These are phyloP conservation scores for Psilocybe azurescens DNA, from an alignment of 768 basidiomycete genomes.

Conservation along the genomic window DNA sequence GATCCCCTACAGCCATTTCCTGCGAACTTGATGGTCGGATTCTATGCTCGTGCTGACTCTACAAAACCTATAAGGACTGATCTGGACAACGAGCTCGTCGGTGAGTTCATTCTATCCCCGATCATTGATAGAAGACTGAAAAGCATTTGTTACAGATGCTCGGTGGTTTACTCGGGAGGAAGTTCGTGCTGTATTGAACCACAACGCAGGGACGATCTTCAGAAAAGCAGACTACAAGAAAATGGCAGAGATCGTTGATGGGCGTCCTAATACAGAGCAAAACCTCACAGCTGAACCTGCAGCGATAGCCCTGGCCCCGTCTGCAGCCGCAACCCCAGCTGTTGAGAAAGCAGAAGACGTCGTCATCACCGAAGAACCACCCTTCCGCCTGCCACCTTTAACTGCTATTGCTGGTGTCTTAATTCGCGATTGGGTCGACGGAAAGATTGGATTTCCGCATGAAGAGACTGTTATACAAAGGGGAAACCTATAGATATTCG, in stretches of 20 bases:
- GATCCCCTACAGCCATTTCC: constrained; percentile 75
- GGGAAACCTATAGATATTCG: constrained; percentile 26
- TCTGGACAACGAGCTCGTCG: constrained; percentile 95
- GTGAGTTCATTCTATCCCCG: constrained; percentile 43
- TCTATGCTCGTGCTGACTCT: constrained; percentile 79
- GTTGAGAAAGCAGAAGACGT: constrained; percentile 18
- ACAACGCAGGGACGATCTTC: constrained; percentile 55
- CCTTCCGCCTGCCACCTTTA: constrained; percentile 76
- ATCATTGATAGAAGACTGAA: background rate
- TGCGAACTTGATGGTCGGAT: constrained; percentile 89
- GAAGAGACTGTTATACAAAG: constrained; percentile 21
- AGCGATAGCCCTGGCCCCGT: background rate
- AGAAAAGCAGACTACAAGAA: constrained; percentile 55
- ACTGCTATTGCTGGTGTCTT: constrained; percentile 87
- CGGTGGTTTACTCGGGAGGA: constrained; percentile 86
- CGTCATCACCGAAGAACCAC: constrained; percentile 48
- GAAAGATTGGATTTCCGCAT: constrained; percentile 48
- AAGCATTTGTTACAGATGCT: constrained; percentile 61
- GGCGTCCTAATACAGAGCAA: constrained; percentile 30
- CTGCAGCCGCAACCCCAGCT: constrained; percentile 21
- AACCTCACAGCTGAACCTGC: background rate
- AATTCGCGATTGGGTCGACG: constrained; percentile 81
- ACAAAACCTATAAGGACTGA: constrained; percentile 79
- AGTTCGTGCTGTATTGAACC: constrained; percentile 65
- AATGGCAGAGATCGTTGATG: constrained; percentile 46